phyloP scores from a whole-genome alignment of 2,329 filamentous ascomycete species.

The Pseudopyricularia javanii region DNA sequence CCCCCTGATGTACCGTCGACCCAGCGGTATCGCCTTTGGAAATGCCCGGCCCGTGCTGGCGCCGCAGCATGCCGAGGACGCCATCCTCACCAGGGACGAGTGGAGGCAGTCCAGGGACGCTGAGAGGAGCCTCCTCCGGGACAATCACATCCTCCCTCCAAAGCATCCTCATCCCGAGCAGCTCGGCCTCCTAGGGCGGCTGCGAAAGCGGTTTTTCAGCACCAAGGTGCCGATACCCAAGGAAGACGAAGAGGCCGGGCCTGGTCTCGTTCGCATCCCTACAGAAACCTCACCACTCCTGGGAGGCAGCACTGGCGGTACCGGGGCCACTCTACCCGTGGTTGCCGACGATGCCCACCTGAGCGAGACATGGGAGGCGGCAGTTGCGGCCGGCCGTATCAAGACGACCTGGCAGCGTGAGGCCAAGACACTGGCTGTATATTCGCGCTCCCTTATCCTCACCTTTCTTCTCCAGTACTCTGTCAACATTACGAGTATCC shows the following conservation, averaged over 20 bases:
- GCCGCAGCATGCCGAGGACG: conserved; percentile 33
- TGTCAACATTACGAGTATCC: conserved; percentile 70
- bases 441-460: conserved; percentile 57
- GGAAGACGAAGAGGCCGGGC: conserved; percentile 24
- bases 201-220: conserved; percentile 37
- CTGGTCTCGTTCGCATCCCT: conserved; percentile 18
- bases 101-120: conserved; percentile 42
- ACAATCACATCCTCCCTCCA: conserved; percentile 53
- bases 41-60: conserved; percentile 59
- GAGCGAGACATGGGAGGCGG: conserved; percentile 72
- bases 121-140: conserved; percentile 48
- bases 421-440: conserved; percentile 63
- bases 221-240: conserved; percentile 32
- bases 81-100: conserved; percentile 40
- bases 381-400: conserved; percentile 68
- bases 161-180: conserved; percentile 30
- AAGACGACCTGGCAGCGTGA: conserved; percentile 88
- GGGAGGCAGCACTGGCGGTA: conserved; percentile 20
- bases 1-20: conserved; percentile 56
- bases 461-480: conserved; percentile 77
- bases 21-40: conserved; percentile 63
- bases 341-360: conserved; percentile 40
- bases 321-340: conserved; percentile 6
- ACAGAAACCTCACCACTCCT: conserved; percentile 25
- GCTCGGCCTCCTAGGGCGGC: conserved; percentile 21